These are phyloP conservation scores for Vanderwaltozyma yarrowii DNA, from an alignment of 805 yeast species.

Conservation along the genomic window DNA sequence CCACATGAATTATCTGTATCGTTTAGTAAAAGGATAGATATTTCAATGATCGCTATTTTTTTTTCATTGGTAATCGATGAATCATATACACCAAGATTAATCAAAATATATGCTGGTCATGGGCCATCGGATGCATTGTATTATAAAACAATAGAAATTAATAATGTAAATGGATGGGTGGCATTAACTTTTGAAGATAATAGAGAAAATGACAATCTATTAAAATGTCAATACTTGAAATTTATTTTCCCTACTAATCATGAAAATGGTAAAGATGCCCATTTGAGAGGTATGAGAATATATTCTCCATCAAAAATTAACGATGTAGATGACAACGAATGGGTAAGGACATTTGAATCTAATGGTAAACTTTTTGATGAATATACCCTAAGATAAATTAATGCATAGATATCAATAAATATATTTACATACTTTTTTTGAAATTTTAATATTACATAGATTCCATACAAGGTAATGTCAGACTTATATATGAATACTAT, in stretches of 20 bases:
- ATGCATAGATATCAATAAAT: not conserved
- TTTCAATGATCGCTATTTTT: slow-evolving; percentile 61
- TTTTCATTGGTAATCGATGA: slow-evolving; percentile 69
- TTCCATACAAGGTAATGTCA: too few relatives aligned
- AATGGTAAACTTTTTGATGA: not conserved
- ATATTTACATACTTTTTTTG: not conserved
- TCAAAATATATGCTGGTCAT: slow-evolving; percentile 26
- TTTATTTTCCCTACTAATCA: slow-evolving; percentile 44
- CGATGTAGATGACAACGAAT: not conserved
- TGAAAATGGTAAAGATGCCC: slow-evolving; percentile 95
- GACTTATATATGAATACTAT: too few relatives aligned
- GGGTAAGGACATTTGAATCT: not conserved
- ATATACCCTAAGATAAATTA: slow-evolving; percentile 1
- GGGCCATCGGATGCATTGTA: slow-evolving; percentile 20
- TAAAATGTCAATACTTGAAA: slow-evolving; percentile 24
- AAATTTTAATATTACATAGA: not conserved
- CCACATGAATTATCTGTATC: slow-evolving; percentile 78
- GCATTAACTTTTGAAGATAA: slow-evolving; percentile 20
- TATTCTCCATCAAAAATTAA: slow-evolving; percentile 7
- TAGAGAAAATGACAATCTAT: slow-evolving; percentile 12
- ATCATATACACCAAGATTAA: slow-evolving; percentile 69
- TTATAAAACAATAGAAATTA: slow-evolving; percentile 19
- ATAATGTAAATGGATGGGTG: slow-evolving; percentile 26
- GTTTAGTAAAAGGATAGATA: slow-evolving; percentile 64
- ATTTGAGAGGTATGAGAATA: slow-evolving; percentile 57